These are phyloP conservation scores for Vanderwaltozyma polyspora DNA, from an alignment of 805 yeast species.

Conservation along the genomic window DNA sequence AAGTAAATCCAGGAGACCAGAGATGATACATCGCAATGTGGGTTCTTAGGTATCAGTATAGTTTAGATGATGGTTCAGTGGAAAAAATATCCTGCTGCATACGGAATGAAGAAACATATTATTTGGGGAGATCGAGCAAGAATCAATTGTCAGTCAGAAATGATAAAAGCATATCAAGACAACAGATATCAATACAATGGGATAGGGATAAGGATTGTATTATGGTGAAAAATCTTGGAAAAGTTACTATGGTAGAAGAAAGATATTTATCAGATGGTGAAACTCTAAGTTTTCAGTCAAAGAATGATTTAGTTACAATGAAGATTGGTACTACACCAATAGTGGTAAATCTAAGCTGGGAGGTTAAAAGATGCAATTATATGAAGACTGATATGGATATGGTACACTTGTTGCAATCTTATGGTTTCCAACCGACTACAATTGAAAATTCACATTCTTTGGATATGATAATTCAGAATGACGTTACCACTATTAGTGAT, in stretches of 20 bases:
- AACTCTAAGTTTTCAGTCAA: conserved; percentile 4
- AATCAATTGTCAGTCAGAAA: conserved; percentile 19
- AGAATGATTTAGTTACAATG: not conserved
- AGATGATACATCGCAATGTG: too few relatives aligned
- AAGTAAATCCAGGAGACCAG: too few relatives aligned
- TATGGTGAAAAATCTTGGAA: conserved; percentile 17
- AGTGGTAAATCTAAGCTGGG: not conserved
- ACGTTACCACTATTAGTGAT: too few relatives aligned
- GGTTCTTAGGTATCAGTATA: conserved; percentile 16
- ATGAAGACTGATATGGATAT: too few relatives aligned
- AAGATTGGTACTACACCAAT: conserved; percentile 20
- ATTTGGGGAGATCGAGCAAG: conserved; percentile 25
- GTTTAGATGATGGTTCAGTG: conserved; percentile 10
- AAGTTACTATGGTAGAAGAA: conserved; percentile 17
- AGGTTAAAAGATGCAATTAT: not conserved
- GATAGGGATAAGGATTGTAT: conserved; percentile 1
- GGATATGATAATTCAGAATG: too few relatives aligned
- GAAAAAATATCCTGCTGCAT: conserved; percentile 11
- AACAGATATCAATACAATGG: conserved; percentile 19
- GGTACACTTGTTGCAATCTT: too few relatives aligned
- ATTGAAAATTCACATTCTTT: too few relatives aligned
- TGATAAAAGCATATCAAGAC: conserved; percentile 26
- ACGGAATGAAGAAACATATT: conserved; percentile 5
- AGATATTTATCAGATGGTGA: conserved; percentile 12
- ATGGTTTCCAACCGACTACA: too few relatives aligned